These are phyloP conservation scores for Annona cherimola DNA, from an alignment of 164 flowering plant genomes.

Conservation along the genomic window DNA sequence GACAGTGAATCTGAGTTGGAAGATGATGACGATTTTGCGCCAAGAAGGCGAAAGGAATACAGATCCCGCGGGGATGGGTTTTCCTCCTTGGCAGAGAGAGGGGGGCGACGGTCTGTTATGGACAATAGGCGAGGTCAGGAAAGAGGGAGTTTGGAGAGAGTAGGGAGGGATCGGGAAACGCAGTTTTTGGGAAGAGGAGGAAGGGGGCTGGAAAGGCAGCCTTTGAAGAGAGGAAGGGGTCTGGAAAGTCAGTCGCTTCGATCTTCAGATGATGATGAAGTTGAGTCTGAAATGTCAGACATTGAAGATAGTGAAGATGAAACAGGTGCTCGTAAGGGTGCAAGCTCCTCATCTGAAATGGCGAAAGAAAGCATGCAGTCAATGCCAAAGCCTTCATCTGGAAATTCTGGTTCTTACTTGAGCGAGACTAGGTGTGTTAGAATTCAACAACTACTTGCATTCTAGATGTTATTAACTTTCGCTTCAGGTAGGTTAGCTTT, in stretches of 20 bases:
- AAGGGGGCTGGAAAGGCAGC: not conserved
- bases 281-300: constrained; percentile 3
- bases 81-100: not conserved
- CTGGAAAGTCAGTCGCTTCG: not conserved
- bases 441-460: not conserved
- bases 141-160: not conserved
- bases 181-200: not conserved
- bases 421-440: constrained; percentile 59
- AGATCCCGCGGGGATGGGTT: not conserved
- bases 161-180: not conserved
- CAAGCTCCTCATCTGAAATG: not conserved
- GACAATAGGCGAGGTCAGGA: not conserved
- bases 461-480: not conserved
- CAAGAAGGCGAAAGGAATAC: constrained; percentile 57
- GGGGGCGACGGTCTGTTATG: not conserved
- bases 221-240: not conserved
- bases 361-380: not conserved
- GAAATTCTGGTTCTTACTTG: constrained; percentile 49
- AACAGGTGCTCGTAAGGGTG: constrained; percentile 14
- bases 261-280: not conserved
- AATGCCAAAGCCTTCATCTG: constrained; percentile 24
- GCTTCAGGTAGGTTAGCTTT: not conserved
- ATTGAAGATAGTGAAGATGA: constrained; percentile 5
- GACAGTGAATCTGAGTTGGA: constrained; percentile 4
- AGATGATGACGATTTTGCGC: constrained; percentile 7